Evolutionary conservation across 2,329 filamentous ascomycete genomes (phyloP).

Genomic region (Aspergillus sp.): DNA sequence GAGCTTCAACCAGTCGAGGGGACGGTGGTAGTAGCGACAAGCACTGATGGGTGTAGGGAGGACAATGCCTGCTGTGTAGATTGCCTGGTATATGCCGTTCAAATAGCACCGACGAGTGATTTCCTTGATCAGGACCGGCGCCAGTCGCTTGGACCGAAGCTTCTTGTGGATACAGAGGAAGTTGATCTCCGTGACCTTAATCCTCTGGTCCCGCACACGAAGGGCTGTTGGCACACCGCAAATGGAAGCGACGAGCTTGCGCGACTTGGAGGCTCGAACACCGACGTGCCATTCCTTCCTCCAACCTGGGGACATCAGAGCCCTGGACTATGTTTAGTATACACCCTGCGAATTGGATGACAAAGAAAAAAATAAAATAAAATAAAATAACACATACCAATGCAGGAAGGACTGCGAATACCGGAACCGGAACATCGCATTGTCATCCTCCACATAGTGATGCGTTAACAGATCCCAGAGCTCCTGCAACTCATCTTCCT

Average conservation of each 20-base stretch:
- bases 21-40: constrained; percentile 89
- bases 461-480: constrained; percentile 84
- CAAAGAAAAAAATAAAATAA: too few relatives aligned
- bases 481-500: constrained; percentile 72
- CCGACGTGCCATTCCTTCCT: constrained; percentile 90
- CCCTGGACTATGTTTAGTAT: constrained; percentile 47
- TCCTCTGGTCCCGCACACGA: constrained; percentile 64
- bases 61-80: constrained; percentile 89
- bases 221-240: constrained; percentile 82
- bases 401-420: constrained; percentile 83
- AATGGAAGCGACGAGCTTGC: constrained; percentile 90
- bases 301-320: constrained; percentile 91
- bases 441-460: constrained; percentile 95
- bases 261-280: constrained; percentile 72
- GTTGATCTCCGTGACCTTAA: constrained; percentile 88
- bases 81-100: constrained; percentile 80
- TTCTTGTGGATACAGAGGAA: constrained; percentile 99
- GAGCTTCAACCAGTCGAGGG: constrained; percentile 91
- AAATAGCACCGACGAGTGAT: constrained; percentile 88
- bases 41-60: constrained; percentile 87
- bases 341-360: too few relatives aligned
- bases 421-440: constrained; percentile 96
- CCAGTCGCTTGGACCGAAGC: constrained; percentile 81
- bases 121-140: constrained; percentile 94
- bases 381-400: constrained; percentile 51